Evolutionary conservation across 1,284 basidiomycete genomes (phyloP).

Genomic region (Cutaneotrichosporon dermatis): DNA sequence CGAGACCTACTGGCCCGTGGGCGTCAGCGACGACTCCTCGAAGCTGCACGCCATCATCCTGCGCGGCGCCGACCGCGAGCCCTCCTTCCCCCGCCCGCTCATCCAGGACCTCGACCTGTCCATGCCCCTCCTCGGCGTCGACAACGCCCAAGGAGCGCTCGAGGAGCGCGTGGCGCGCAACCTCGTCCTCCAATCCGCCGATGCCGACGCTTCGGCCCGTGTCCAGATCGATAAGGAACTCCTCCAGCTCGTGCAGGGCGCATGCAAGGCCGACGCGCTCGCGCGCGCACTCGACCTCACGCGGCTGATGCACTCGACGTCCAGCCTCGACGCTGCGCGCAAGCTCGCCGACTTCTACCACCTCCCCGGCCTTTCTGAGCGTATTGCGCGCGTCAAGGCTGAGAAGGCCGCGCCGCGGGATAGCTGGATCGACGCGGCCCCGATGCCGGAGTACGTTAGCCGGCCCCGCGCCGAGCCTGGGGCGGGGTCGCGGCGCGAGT

Average conservation of each 20-base stretch:
- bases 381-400: constrained; percentile 66
- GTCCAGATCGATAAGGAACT: constrained; percentile 83
- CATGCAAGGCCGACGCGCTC: constrained; percentile 85
- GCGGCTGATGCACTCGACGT: constrained; percentile 68
- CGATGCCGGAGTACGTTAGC: neutral
- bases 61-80: constrained; percentile 82
- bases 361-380: constrained; percentile 78
- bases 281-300: constrained; percentile 83
- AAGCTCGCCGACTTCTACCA: constrained; percentile 91
- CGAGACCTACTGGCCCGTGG: constrained; percentile 93
- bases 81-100: constrained; percentile 81
- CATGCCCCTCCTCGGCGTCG: constrained; percentile 75
- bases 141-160: constrained; percentile 59
- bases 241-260: constrained; percentile 80
- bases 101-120: constrained; percentile 81
- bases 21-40: constrained; percentile 50
- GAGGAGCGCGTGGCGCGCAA: constrained; percentile 85
- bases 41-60: constrained; percentile 74
- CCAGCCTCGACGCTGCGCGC: constrained; percentile 73
- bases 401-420: constrained; percentile 55
- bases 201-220: constrained; percentile 63
- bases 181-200: constrained; percentile 63
- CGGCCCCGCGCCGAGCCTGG: neutral
- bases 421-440: constrained; percentile 2
- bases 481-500: constrained; percentile 7